Conservation (phyloP, 192 early-diverging fungal species). For the Gamsiella multidivaricata region DNA sequence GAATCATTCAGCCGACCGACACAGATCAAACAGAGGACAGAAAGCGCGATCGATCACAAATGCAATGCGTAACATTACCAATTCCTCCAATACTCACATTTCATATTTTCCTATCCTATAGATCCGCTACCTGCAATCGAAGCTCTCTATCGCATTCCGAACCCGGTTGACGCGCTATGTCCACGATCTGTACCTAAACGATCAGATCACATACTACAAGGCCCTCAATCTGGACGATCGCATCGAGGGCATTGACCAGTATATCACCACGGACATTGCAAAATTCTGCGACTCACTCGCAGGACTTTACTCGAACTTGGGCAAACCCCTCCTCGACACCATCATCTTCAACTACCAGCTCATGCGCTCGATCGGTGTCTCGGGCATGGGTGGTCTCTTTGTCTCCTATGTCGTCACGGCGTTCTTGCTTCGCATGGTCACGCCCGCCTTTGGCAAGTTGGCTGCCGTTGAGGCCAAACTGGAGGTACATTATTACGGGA, state of each 20-base stretch:
- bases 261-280: constrained; percentile 89
- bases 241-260: constrained; percentile 89
- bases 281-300: constrained; percentile 91
- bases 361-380: constrained; percentile 85
- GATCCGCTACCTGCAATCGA: constrained; percentile 78
- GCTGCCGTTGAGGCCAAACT: constrained; percentile 91
- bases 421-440: constrained; percentile 79
- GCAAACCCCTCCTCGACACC: constrained; percentile 95
- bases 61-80: no score
- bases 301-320: constrained; percentile 95
- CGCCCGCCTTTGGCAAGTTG: constrained; percentile 95
- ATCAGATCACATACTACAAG: constrained; percentile 90
- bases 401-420: constrained; percentile 84
- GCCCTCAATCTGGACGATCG: constrained; percentile 91
- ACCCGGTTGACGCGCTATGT: constrained; percentile 89
- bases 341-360: constrained; percentile 95
- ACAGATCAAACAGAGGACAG: no score
- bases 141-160: constrained; percentile 81
- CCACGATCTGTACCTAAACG: constrained; percentile 85
- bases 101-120: no score
- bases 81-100: no score
- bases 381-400: constrained; percentile 84
- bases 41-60: no score
- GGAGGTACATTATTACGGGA: constrained; percentile 56
- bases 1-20: background rate